Evolutionary conservation across 129 eudicot species (phyloP).

Genomic region (Kitagawia praeruptora): DNA sequence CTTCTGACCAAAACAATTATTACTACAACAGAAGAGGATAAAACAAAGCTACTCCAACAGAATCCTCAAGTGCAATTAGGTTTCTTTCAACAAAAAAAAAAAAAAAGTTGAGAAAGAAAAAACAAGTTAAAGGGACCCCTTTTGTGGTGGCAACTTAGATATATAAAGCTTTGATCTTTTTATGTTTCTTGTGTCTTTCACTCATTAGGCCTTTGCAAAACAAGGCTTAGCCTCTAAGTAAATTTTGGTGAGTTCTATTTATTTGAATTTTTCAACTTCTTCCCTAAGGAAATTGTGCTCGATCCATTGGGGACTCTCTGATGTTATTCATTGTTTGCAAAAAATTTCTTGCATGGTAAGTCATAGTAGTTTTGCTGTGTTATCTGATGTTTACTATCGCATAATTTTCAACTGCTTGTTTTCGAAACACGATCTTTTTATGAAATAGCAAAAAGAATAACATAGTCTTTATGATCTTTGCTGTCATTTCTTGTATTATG

Average conservation of each 20-base stretch:
- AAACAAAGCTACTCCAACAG: constrained; percentile 19
- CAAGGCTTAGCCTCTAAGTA: constrained; percentile 12
- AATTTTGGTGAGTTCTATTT: constrained; percentile 12
- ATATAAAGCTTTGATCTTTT: constrained; percentile 46
- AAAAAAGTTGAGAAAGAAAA: constrained; percentile 1
- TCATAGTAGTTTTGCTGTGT: constrained; percentile 6
- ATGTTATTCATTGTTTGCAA: constrained; percentile 16
- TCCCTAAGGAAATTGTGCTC: neutral
- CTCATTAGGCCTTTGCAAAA: constrained; percentile 17
- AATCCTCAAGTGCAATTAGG: constrained; percentile 30
- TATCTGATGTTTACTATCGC: neutral
- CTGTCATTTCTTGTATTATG: neutral
- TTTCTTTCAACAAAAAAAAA: constrained; percentile 49
- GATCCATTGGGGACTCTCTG: neutral
- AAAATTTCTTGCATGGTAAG: constrained; percentile 59
- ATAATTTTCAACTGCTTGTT: neutral
- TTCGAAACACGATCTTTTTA: neutral
- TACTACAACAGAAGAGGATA: constrained; percentile 12
- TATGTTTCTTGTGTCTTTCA: constrained; percentile 5
- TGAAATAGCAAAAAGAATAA: too few species aligned
- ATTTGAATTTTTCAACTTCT: neutral
- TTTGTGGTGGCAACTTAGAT: constrained; percentile 33
- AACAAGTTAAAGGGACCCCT: constrained; percentile 33
- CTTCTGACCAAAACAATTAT: constrained; percentile 33
- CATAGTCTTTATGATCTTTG: neutral